Conservation (phyloP, 23 red algal genomes). For the Gracilaria domingensis region DNA sequence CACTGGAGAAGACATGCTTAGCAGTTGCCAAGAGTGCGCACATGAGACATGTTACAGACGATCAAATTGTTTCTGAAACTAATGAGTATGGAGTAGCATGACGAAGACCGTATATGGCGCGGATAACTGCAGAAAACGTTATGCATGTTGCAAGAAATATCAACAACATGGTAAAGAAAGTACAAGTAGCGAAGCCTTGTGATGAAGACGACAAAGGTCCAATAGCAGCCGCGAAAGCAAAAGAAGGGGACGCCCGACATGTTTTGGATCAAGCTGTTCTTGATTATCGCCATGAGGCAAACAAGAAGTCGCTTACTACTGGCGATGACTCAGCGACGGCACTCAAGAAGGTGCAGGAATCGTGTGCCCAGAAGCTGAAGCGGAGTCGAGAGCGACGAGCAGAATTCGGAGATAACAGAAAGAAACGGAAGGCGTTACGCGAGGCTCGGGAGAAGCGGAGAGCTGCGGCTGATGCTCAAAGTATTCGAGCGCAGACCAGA, state of each 20-base stretch:
- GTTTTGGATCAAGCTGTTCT: slow-evolving; percentile 16
- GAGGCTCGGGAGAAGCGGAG: background rate
- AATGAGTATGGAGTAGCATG: slow-evolving; percentile 19
- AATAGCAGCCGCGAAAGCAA: background rate
- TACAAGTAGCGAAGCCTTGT: background rate
- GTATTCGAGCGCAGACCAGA: slow-evolving; percentile 7
- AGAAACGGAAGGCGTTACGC: background rate
- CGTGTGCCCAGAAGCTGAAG: background rate
- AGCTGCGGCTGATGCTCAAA: background rate
- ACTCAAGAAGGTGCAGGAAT: background rate
- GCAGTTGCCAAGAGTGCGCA: background rate
- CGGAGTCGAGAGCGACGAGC: background rate
- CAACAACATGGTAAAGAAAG: background rate
- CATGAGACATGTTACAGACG: slow-evolving; percentile 23
- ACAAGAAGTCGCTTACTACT: background rate
- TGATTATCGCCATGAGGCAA: slow-evolving; percentile 14
- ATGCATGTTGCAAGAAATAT: background rate
- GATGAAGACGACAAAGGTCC: background rate
- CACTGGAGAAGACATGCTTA: slow-evolving; percentile 22
- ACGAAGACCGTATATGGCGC: slow-evolving; percentile 15
- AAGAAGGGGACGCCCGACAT: slow-evolving; percentile 32
- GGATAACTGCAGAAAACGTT: slow-evolving; percentile 14
- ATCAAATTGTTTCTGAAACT: background rate
- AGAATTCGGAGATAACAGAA: slow-evolving; percentile 2
- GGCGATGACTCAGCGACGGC: background rate